phyloP scores from a whole-genome alignment of 2,329 filamentous ascomycete species.

The Hymenoscyphus occultus region DNA sequence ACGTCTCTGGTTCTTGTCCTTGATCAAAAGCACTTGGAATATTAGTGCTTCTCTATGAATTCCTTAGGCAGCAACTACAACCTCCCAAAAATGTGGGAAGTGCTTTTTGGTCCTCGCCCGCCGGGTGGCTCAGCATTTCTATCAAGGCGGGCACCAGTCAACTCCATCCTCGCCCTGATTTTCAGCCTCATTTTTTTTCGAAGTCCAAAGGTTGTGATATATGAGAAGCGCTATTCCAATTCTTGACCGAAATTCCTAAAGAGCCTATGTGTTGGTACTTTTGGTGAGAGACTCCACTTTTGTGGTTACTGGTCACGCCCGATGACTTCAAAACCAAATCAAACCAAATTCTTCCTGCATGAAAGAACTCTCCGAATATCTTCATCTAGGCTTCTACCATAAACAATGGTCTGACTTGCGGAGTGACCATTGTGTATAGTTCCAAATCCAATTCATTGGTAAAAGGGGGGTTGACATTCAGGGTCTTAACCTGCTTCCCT shows the following conservation, averaged over 20 bases:
- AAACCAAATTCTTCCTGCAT: neutral
- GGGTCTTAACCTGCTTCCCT: neutral
- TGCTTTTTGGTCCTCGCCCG: neutral
- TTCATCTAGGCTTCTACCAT: neutral
- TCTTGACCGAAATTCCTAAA: neutral
- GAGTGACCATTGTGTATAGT: neutral
- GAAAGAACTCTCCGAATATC: neutral
- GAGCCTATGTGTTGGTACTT: neutral
- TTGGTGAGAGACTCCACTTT: neutral
- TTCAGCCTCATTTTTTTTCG: neutral
- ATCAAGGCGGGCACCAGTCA: neutral
- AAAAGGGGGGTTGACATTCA: neutral
- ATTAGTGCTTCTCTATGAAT: too few species aligned
- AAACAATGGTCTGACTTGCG: neutral
- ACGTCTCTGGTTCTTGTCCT: too few species aligned
- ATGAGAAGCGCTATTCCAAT: neutral
- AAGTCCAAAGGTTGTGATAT: neutral
- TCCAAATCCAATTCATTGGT: neutral
- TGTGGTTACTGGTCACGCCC: neutral
- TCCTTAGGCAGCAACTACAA: too few species aligned
- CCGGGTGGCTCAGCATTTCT: neutral
- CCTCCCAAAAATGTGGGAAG: too few species aligned
- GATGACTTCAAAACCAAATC: neutral
- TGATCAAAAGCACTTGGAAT: too few species aligned
- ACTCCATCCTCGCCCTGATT: neutral